Evolutionary conservation across 139 green algal genomes (phyloP).

Genomic region (Penium margaritaceum): DNA sequence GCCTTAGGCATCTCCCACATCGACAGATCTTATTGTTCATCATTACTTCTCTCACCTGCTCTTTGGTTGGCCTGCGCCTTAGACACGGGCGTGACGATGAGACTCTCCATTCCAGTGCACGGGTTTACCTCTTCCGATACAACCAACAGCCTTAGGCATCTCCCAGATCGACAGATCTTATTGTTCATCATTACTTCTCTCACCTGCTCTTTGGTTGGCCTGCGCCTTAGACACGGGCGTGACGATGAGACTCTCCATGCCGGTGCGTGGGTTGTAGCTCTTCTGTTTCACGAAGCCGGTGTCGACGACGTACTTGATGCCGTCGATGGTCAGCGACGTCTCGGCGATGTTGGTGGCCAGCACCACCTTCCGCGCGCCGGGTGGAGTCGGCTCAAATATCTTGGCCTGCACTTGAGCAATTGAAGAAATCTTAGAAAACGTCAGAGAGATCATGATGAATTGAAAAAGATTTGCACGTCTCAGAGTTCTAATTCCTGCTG

Average conservation of each 20-base stretch:
- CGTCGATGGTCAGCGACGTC: constrained; percentile 93
- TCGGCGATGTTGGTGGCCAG: constrained; percentile 98
- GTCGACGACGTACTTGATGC: constrained; percentile 93
- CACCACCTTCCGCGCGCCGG: constrained; percentile 71
- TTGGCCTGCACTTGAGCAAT: constrained; percentile 80
- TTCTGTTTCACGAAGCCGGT: constrained; percentile 96
- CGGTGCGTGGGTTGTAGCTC: constrained; percentile 84
- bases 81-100: constrained; percentile 82
- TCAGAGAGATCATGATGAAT: too few relatives aligned
- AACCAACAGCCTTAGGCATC: too few relatives aligned
- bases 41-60: constrained; percentile 84
- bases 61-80: constrained; percentile 81
- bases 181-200: too few relatives aligned
- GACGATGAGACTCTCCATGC: constrained; percentile 92
- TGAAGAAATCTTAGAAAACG: too few relatives aligned
- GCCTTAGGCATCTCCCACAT: too few relatives aligned
- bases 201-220: constrained; percentile 68
- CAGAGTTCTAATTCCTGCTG: too few relatives aligned
- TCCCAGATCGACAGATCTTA: constrained; percentile 74
- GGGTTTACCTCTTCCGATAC: constrained; percentile 96
- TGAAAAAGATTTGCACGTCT: too few relatives aligned
- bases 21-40: too few relatives aligned
- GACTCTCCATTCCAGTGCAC: constrained; percentile 82
- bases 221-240: constrained; percentile 80
- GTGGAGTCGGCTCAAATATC: constrained; percentile 91